Evolutionary conservation across 371 early-diverging fungal species (phyloP), one percentile per base, ranked within the genome.

Genomic region (Rhizopus microsporus): DNA sequence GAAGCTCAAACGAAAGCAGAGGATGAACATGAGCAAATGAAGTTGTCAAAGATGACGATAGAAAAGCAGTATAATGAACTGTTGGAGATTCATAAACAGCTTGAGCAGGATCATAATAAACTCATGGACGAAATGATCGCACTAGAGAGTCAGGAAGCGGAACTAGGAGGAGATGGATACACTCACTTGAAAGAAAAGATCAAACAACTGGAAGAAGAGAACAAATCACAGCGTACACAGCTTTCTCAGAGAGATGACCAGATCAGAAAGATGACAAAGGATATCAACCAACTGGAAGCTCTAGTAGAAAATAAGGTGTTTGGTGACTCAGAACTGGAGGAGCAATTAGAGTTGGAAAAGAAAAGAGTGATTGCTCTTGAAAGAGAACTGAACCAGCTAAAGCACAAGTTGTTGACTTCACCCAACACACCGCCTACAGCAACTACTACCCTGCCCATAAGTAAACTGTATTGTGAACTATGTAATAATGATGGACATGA

Each of bases 231-330:
- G 0, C 78, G 73, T 3, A 63, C 63, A 17, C 84, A 83, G 55
- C 58, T 79, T 7, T 67, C 72, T 4, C 59, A 77, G 16, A 81
- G 83, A 49, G 63, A 76, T 32, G 78, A 76, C 30, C 86, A 89
- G 57, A 70, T 89, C 8, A 69, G 64, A 12, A 72, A 70, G 48
- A 62, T 90, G 12, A 81, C 81, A 56, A 86, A 84, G 56, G 89
- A 92, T 54, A 56, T 92, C 2, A 80, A 80, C 0, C 86, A 84
- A 23, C 62, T 89, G 15, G 92, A 91, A 57, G 63, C 81, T 3
- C 51, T 91, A 37, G 77, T 91, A n/a, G 92, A 91, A 67, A 85
- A 82, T 57, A 84, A 82, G 58, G 81, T 87, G 8, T 88, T 91
- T 62, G 75, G 75, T 30, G 87, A 90, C 51, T 74, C 81, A 2